Percentiles rank a stretch among this genome's conserved stretches.
phyloP scores from a whole-genome alignment of 805 yeast species.

The Schwanniomyces pseudopolymorphus region DNA sequence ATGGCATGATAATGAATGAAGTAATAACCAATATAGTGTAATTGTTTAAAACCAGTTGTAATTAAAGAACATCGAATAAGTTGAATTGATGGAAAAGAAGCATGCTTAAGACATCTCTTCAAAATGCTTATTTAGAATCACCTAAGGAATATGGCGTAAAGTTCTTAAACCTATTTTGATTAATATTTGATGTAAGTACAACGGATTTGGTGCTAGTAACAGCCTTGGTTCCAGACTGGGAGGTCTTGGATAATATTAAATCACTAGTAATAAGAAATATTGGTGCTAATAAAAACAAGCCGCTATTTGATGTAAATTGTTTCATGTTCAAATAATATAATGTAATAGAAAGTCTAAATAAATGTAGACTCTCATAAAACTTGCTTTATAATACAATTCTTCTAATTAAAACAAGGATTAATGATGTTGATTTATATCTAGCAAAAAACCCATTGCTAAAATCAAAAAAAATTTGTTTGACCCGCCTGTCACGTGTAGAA shows the following conservation, averaged over 20 bases:
- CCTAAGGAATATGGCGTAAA: background rate
- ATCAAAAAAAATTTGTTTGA: background rate
- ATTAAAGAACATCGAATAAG: background rate
- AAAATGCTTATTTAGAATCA: background rate
- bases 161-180: constrained; percentile 1
- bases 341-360: background rate
- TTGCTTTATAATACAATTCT: background rate
- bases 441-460: background rate
- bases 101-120: background rate
- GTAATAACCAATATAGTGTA: background rate
- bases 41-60: too few relatives aligned
- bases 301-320: constrained; percentile 19
- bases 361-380: background rate
- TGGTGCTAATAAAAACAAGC: constrained; percentile 27
- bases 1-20: background rate
- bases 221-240: constrained; percentile 11
- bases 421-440: background rate
- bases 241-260: constrained; percentile 22
- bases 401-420: background rate
- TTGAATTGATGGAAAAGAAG: background rate
- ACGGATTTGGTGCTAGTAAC: constrained; percentile 2
- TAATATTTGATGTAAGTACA: background rate
- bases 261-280: constrained; percentile 32
- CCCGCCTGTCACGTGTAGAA: background rate
- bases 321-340: constrained; percentile 11